Conservation (phyloP, 192 early-diverging fungal species). For the Mortierella hygrophila region DNA sequence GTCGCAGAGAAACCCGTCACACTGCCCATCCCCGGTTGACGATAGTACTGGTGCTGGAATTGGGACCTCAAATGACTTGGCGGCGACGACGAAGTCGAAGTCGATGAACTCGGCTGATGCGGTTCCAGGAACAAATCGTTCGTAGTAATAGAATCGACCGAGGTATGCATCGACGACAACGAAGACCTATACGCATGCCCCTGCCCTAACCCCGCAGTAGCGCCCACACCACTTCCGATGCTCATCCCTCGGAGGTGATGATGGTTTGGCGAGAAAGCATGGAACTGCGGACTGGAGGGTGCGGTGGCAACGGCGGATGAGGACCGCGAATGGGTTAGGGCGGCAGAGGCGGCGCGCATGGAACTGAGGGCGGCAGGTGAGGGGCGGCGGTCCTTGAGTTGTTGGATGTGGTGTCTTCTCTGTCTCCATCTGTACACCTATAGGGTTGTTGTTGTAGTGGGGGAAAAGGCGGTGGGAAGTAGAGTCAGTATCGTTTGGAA, state of each 20-base stretch:
- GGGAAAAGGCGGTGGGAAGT: not conserved
- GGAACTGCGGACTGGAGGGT: not conserved
- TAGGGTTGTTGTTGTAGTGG: not conserved
- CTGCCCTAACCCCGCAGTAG: not conserved
- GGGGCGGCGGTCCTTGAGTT: not conserved
- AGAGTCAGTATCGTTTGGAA: not conserved
- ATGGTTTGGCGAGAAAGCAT: not conserved
- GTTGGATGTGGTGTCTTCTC: slow-evolving; percentile 7
- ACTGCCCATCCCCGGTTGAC: not conserved
- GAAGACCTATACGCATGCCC: slow-evolving; percentile 14
- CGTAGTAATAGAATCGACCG: slow-evolving; percentile 5
- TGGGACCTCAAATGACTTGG: slow-evolving; percentile 14
- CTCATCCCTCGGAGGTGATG: not conserved
- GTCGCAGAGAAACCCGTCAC: not conserved
- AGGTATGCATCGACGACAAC: slow-evolving; percentile 21
- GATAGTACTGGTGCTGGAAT: slow-evolving; percentile 34
- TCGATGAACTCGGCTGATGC: slow-evolving; percentile 14
- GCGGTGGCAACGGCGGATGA: not conserved
- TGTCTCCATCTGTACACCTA: slow-evolving; percentile 38
- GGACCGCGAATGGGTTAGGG: not conserved
- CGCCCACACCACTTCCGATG: too few species aligned
- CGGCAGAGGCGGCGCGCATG: slow-evolving; percentile 21
- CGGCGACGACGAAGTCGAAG: not conserved
- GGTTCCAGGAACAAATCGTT: slow-evolving; percentile 26
- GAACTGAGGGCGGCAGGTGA: slow-evolving; percentile 1